Evolutionary conservation across 768 basidiomycete species (phyloP).

Genomic region (Tylopilus plumbeoviolaceoides): DNA sequence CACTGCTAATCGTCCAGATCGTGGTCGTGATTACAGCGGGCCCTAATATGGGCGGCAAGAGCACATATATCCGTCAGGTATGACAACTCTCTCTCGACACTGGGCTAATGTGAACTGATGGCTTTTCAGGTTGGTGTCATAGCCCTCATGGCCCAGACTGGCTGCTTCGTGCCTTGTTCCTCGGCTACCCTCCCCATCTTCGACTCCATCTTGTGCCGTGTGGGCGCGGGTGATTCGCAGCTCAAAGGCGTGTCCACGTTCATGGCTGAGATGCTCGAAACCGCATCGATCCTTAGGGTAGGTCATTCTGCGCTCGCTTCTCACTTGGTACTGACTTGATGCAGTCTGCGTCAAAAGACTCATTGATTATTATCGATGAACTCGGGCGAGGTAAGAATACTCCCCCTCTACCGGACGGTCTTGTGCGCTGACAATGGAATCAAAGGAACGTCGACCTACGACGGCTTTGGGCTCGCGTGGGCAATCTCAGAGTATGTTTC

Average conservation of each 20-base stretch:
- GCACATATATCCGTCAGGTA: slow-evolving; percentile 92
- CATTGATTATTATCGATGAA: slow-evolving; percentile 96
- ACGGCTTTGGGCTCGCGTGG: slow-evolving; percentile 98
- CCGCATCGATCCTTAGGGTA: slow-evolving; percentile 88
- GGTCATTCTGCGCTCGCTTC: slow-evolving; percentile 18
- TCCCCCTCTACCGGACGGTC: background rate
- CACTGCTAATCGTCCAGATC: background rate
- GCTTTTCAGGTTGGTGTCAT: slow-evolving; percentile 79
- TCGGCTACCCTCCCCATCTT: slow-evolving; percentile 87
- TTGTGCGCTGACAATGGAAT: slow-evolving; percentile 3
- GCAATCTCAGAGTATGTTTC: slow-evolving; percentile 88
- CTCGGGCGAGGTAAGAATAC: slow-evolving; percentile 69
- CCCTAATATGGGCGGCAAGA: slow-evolving; percentile 99
- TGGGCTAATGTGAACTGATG: background rate
- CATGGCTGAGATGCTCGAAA: slow-evolving; percentile 99
- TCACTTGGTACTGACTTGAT: background rate
- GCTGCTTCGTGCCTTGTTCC: slow-evolving; percentile 91
- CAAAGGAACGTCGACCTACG: slow-evolving; percentile 90
- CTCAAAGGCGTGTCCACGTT: slow-evolving; percentile 98
- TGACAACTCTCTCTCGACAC: background rate
- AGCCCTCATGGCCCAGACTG: slow-evolving; percentile 91
- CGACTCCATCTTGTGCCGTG: slow-evolving; percentile 91
- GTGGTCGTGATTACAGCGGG: slow-evolving; percentile 52
- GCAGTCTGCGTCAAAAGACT: slow-evolving; percentile 88
- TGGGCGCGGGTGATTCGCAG: slow-evolving; percentile 97